Evolutionary conservation across 768 basidiomycete genomes (phyloP), one percentile per base, ranked within the genome.

Genomic region (Chiua virens): DNA sequence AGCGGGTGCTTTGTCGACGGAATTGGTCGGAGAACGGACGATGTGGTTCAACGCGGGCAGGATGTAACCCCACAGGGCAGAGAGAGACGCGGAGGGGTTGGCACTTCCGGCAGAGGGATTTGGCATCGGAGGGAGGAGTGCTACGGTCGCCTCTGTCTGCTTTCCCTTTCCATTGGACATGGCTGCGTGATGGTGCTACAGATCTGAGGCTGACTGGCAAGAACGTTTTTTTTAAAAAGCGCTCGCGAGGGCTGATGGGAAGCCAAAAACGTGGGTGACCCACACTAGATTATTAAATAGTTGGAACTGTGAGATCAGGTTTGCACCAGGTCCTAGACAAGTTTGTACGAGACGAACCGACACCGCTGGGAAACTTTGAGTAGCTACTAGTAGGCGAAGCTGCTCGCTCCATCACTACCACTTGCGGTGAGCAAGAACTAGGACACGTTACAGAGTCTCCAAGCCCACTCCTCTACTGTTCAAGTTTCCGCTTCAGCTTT

Each of bases 1-100:
- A 13, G 84, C 73, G 32, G 88, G 87, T 7, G 85, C 81, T 64
- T 85, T 87, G 55, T 73, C 68, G 45, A 73, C 57, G 55, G 77
- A 73, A 62, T 85, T 83, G 27, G 80, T 79, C 25, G 86, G 78
- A n/a, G 80, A 80, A 56, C 84, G 84, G 51, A 89, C 73, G 63
- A 89, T 88, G 65, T 89, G 86, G 62, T 89, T 83, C 35, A 89
- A 71, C 22, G 87, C 87, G 28, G 89, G 88, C 45, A 82, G 74
- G 27, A 89, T 69, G 68, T 89, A 89, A 10, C 80, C 80, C 88
- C 88, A 89, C 47, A 90, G 75, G 2, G 86, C 74, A 45, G 83
- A 77, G 25, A 89, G 73, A 0, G 87, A 88, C 13, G 85, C 83
- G 14, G 87, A 76, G 38, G 88, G 89, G 65, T 89, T 86, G 25